Evolutionary conservation across 805 yeast genomes (phyloP).

Genomic region (Candida schatavii): DNA sequence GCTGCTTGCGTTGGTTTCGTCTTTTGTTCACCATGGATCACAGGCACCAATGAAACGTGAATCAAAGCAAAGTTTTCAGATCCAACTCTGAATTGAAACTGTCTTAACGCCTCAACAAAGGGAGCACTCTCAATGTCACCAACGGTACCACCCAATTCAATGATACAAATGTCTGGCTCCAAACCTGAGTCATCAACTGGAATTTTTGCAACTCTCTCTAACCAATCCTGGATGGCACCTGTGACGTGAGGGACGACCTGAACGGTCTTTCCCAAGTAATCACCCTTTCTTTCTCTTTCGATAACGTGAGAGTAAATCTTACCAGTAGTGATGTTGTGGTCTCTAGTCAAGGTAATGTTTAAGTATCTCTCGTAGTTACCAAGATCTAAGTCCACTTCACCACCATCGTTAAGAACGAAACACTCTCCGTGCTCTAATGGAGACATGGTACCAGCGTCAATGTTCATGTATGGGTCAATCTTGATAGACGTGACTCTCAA

Average conservation of each 20-base stretch:
- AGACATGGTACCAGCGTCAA: conserved; percentile 99
- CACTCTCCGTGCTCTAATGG: conserved; percentile 99
- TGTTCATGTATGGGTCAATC: conserved; percentile 98
- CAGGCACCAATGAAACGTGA: conserved; percentile 96
- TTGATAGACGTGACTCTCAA: conserved; percentile 94
- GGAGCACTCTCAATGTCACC: conserved; percentile 99
- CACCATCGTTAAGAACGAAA: conserved; percentile 96
- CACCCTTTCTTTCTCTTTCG: conserved; percentile 93
- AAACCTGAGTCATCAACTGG: conserved; percentile 90
- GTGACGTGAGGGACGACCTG: conserved; percentile 99
- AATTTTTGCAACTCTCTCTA: conserved; percentile 83
- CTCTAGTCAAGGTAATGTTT: conserved; percentile 86
- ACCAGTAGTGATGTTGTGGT: conserved; percentile 98
- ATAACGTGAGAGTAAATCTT: conserved; percentile 93
- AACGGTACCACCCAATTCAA: conserved; percentile 98
- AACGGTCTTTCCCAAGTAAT: conserved; percentile 97
- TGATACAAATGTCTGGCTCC: conserved; percentile 93
- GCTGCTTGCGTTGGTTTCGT: conserved; percentile 99
- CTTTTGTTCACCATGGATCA: conserved; percentile 97
- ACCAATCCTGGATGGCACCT: conserved; percentile 97
- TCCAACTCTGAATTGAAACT: conserved; percentile 97
- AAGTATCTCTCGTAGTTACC: conserved; percentile 98
- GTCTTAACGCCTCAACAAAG: conserved; percentile 97
- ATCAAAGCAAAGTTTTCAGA: conserved; percentile 89
- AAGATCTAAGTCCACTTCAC: conserved; percentile 96